Evolutionary conservation across 306 rosid genomes (phyloP), one percentile per base, ranked within the genome.

Genomic region (Cucurbita argyrosperma): DNA sequence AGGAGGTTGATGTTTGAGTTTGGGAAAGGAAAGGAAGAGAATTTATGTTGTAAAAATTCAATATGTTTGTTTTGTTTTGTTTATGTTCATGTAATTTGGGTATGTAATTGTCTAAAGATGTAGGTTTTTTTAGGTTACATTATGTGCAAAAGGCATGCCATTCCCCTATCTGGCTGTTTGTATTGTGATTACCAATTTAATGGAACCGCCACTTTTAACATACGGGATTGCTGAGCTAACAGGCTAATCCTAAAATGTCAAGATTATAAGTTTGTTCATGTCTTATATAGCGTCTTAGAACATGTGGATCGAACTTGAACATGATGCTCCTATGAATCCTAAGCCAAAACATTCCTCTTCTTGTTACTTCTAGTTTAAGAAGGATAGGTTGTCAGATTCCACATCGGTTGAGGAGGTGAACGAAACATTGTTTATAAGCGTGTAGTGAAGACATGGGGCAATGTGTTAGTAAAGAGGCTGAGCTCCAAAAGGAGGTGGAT

Each of bases 21-120:
- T 53, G 43, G n/a, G 5, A 1, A 13, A 60, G 50, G 14, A 30
- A 13, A 5, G 16, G 9, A 10, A 21, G 26, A 21, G 19, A 21
- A 56, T 21, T 43, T 30, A 43, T 85, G 81, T 21, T 90, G 98
- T 94, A 90, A 84, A 87, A 59, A 59, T 26, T 84, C 86, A 58
- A 75, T 81, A 83, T 82, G 74, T 72, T 21, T 30, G 35, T 2
- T 65, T 65, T 21, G 37, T 56, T 14, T 26, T 53, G 60, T 54
- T 18, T 18, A 77, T 72, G 61, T 76, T 74, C 80, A 65, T 83
- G 90, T 87, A 87, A 77, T 83, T 72, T 83, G 91, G 76, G 57
- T 39, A 79, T 80, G n/a, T 62, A 79, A 79, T 82, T 69, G 61
- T 57, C 57, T 70, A 79, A 80, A 71, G 79, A 76, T 80, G 72